Percentiles rank a stretch among this genome's conserved stretches.
These are phyloP conservation scores for Annulohypoxylon stygium DNA, from an alignment of 495 filamentous ascomycete species.

Conservation along the genomic window DNA sequence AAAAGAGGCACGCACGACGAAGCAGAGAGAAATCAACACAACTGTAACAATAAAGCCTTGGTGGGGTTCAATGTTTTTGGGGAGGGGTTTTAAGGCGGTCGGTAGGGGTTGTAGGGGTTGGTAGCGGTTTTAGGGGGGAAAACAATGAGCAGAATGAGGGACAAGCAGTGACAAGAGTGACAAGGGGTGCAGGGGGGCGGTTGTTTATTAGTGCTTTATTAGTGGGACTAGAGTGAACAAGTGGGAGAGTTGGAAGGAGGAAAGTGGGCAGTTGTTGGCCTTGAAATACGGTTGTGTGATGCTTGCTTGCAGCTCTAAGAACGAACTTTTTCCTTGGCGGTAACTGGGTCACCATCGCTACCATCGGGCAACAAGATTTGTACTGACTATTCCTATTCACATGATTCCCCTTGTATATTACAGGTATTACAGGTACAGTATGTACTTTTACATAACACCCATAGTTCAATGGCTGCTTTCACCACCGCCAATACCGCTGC, in stretches of 20 bases:
- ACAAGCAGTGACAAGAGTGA: conserved; percentile 15
- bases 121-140: conserved; percentile 6
- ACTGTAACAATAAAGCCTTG: conserved; percentile 41
- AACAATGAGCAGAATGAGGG: conserved; percentile 3
- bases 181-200: conserved; percentile 3
- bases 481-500: conserved; percentile 10
- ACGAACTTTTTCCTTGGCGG: conserved; percentile 29
- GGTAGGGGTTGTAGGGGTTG: conserved; percentile 3
- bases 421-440: neutral
- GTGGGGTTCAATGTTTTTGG: conserved; percentile 44
- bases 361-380: conserved; percentile 17
- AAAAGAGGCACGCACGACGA: conserved; percentile 39
- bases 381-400: conserved; percentile 13
- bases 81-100: neutral
- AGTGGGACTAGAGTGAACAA: conserved; percentile 15
- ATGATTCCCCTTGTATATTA: conserved; percentile 27
- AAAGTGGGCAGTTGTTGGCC: conserved; percentile 34
- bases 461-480: neutral
- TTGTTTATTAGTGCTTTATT: conserved; percentile 16
- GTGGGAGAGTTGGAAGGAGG: conserved; percentile 11
- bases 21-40: conserved; percentile 44
- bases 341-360: conserved; percentile 39
- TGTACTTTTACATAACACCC: neutral
- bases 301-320: conserved; percentile 23
- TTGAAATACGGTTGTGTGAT: conserved; percentile 27